Base-by-base conservation (phyloP, 2,329 filamentous ascomycete genomes). In the Botrytis hyacinthi region DNA sequence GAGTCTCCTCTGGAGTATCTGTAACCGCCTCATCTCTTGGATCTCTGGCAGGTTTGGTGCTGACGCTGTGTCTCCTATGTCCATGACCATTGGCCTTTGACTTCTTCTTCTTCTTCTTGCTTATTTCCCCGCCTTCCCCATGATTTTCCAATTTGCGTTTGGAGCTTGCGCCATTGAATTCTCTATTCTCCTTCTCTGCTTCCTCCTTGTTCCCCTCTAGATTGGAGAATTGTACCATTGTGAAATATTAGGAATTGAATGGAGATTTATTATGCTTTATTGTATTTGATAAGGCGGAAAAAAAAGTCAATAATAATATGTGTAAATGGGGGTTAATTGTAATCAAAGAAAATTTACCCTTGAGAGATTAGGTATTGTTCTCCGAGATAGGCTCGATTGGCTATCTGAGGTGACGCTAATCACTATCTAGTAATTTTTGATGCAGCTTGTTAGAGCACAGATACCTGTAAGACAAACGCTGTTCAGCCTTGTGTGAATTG, bases 1-100 rank as follows among this genome's bases (percentile, higher is more conserved):
- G 14, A 32, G 44, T 44, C 16, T 77, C 75, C 42, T 76, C 75
- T 29, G 77, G 73, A 37, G 76, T 75, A 35, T 71, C 73, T 51
- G 79, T 77, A 4, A 78, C 77, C 76, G 79, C 77, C 76, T 88
- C 85, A 78, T 90, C 88, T 73, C 87, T 84, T 26, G 87, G 87
- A 78, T 90, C 89, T 74, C 88, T 84, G n/a, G 88, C 88, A 6
- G 88, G 87, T 77, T 89, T 89, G 83, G 86, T 87, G 73, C 86
- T 87, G 73, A 90, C 79, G 80, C 87, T 90, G 60, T 85, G 84
- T 73, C 86, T 84, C 66, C 87, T 84, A 80, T 85, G 82, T 12
- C 80, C 79, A 42, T 76, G 72, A n/a, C 75, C 76, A 73, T 80
- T 79, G 44, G 51, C 20, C 68, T 77, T 77, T 10, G 71, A 70